Base-by-base conservation (phyloP, 2,329 filamentous ascomycete genomes). In the Aspergillus pseudoterreus region DNA sequence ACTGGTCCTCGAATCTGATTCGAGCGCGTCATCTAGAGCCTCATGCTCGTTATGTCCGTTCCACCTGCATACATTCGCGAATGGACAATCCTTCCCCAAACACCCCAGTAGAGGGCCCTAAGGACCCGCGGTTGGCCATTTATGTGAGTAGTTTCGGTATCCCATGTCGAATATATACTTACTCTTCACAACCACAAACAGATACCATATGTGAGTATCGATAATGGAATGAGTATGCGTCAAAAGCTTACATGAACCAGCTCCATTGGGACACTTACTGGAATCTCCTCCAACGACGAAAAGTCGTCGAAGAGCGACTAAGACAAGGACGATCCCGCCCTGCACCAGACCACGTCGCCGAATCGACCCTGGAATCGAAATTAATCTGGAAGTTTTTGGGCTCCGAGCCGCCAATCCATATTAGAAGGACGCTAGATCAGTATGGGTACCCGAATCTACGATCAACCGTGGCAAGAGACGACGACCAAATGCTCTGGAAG, bases 401-500 rank as follows among this genome's bases (percentile, higher is more conserved):
- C 0, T 76, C 79, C 38, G 82, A 86, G 39, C 82, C 81, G 0
- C 82, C 83, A 0, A 69, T 86, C 1, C 84, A 86, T 59, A 78
- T 80, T 33, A 77, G 83, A 1, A 75, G 83, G 5, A 85, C 83
- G 0, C 62, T 86, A 4, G 83, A 86, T 52, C 83, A 86, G 57
- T 86, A 78, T 50, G 82, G 81, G 0, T 85, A 86, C 49, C 83
- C 83, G 0, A 82, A 81, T 2, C 69, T 86, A 0, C 71, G 77
- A 9, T 82, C 85, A 32, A 86, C 83, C 0, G 69, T 81, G 39
- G 79, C 81, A 0, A 71, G 83, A 15, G 84, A 86, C 39, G 82
- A 84, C 41, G 83, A 86, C 39, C 83, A 86, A 63, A 85, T 86
- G 80, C 67, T 86, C 6, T 86, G 85, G 65, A 86, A 86, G 57